Percentiles rank a stretch among this genome's conserved stretches.
These are phyloP conservation scores for Aspergillus phoenicis DNA, from an alignment of 2,329 filamentous ascomycete species.

Conservation along the genomic window DNA sequence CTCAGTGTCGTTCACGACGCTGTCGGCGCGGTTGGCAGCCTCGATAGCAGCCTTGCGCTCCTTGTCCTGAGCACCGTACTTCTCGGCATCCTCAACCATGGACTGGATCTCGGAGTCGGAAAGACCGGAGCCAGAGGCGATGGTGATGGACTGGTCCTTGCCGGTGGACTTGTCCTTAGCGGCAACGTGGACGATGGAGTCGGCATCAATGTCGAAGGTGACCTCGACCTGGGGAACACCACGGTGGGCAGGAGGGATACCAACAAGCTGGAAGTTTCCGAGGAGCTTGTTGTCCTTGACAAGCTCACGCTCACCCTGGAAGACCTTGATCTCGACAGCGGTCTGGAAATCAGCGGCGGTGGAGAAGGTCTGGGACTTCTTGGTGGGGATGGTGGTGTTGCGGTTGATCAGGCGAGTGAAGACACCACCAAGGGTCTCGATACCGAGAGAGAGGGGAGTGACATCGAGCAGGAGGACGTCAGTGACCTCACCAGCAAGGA, in stretches of 20 bases:
- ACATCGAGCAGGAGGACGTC: slow-evolving; percentile 94
- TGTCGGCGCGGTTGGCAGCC: slow-evolving; percentile 95
- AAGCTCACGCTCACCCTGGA: slow-evolving; percentile 99
- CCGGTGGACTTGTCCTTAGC: slow-evolving; percentile 99
- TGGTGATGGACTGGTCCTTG: slow-evolving; percentile 99
- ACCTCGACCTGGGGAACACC: slow-evolving; percentile 97
- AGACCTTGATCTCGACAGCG: slow-evolving; percentile 99
- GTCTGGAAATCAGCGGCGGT: slow-evolving; percentile 98
- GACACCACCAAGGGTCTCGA: slow-evolving; percentile 96
- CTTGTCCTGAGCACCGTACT: slow-evolving; percentile 92
- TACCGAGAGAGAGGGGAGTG: slow-evolving; percentile 93
- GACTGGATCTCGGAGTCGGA: slow-evolving; percentile 91
- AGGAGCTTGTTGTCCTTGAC: slow-evolving; percentile 98
- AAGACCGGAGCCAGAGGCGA: slow-evolving; percentile 95
- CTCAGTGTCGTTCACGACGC: slow-evolving; percentile 95
- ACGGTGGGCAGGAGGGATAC: slow-evolving; percentile 92
- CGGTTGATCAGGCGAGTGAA: slow-evolving; percentile 98
- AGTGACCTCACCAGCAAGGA: slow-evolving; percentile 94
- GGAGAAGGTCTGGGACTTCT: slow-evolving; percentile 98
- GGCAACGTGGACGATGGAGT: slow-evolving; percentile 96
- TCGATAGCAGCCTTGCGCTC: slow-evolving; percentile 95
- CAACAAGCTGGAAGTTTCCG: slow-evolving; percentile 98
- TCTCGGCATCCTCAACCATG: slow-evolving; percentile 98
- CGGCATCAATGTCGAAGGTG: slow-evolving; percentile 97
- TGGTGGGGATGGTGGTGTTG: slow-evolving; percentile 98